Evolutionary conservation across 108 stramenopile genomes (phyloP).

Genomic region (Skeletonema grethae): DNA sequence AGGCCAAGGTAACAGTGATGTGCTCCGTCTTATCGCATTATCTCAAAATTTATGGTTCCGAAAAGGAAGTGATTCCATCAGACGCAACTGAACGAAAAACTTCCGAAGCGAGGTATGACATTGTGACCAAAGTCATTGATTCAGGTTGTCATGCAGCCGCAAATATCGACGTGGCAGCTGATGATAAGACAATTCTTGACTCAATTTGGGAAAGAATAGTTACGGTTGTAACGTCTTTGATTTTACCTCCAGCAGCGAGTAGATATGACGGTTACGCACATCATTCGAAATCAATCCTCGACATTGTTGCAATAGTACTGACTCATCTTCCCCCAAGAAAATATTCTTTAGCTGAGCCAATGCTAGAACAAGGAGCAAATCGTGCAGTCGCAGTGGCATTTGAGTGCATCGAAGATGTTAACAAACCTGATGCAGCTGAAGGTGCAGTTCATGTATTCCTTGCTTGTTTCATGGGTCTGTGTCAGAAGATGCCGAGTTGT

Average conservation of each 20-base stretch:
- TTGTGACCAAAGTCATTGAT: constrained; percentile 55
- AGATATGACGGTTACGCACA: constrained; percentile 33
- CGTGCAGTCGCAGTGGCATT: constrained; percentile 44
- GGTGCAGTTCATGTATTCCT: constrained; percentile 48
- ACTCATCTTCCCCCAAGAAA: constrained; percentile 30
- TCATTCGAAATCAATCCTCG: constrained; percentile 45
- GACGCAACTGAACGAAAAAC: constrained; percentile 6
- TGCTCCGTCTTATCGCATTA: constrained; percentile 53
- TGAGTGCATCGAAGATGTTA: constrained; percentile 12
- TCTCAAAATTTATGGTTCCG: constrained; percentile 34
- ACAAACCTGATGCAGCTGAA: constrained; percentile 23
- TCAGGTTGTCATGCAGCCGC: constrained; percentile 51
- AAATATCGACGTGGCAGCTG: constrained; percentile 29
- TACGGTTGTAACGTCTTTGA: constrained; percentile 25
- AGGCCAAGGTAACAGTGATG: constrained; percentile 53
- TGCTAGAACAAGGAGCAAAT: constrained; percentile 43
- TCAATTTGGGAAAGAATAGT: constrained; percentile 44
- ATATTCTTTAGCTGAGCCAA: constrained; percentile 24
- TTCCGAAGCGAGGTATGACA: constrained; percentile 43
- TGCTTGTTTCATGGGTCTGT: constrained; percentile 64
- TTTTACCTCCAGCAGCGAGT: constrained; percentile 28
- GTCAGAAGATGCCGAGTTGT: constrained; percentile 52
- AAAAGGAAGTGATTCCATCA: constrained; percentile 9
- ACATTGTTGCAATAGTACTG: constrained; percentile 43
- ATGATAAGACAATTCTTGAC: constrained; percentile 26